Evolutionary conservation across 2,329 filamentous ascomycete genomes (phyloP), one percentile per base, ranked within the genome.

Genomic region (Hymenoscyphus infarciens): DNA sequence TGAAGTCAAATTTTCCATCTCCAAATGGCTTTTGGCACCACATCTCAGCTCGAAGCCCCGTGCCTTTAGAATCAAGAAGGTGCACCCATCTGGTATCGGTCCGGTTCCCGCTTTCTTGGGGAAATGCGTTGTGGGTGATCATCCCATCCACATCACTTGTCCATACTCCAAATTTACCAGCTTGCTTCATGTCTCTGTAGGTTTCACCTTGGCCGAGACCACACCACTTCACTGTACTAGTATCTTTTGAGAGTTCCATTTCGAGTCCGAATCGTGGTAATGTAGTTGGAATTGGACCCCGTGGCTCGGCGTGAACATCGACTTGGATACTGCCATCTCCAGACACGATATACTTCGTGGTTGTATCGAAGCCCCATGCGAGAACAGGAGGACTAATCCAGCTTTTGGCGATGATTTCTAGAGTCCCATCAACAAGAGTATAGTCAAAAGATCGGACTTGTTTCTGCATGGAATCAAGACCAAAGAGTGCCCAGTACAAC

Each of bases 91-190:
- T 77, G 0, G 82, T 83, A 33, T 84, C 84, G 61, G 83, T 83
- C 16, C 84, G 78, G 71, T 90, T 90, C 1, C 86, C 85, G 59
- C 82, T 84, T 68, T 90, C 87, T 71, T 91, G 87, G 0, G 87
- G 87, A 25, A 86, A 84, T 19, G 90, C 87, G 69, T 89, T 89
- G 49, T 82, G 78, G 1, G 82, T 78, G 72, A 81, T 83, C 0
- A 90, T 75, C 0, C 80, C 76, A 56, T 83, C 80, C 1, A 86
- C 74, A 1, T 66, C 69, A 7, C 72, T 69, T 1, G 77, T 76
- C 74, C 80, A 86, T 49, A 80, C 81, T 10, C 85, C 87, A 2
- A 88, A 74, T 1, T 75, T 74, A 69, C 89, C 86, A 2, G 83
- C 81, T 19, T 78, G 71, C 71, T 89, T 88, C 77, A 82, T 87